phyloP scores from a whole-genome alignment of 2,329 filamentous ascomycete species.

The Aspergillus hortae region DNA sequence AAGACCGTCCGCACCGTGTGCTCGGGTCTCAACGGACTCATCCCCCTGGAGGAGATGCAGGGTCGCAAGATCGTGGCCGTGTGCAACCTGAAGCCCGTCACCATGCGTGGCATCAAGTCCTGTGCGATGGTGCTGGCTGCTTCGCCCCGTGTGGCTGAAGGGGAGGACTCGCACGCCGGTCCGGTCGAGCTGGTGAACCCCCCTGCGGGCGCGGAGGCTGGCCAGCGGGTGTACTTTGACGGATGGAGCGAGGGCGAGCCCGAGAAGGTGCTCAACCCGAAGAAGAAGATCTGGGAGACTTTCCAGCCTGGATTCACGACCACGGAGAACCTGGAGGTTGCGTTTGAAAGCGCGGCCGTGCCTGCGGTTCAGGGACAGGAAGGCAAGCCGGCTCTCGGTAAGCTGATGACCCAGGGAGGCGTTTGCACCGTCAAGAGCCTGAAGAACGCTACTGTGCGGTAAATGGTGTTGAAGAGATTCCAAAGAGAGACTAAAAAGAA shows the following conservation, averaged over 20 bases:
- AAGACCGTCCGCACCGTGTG: slow-evolving; percentile 92
- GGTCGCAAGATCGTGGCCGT: slow-evolving; percentile 91
- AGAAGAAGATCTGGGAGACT: slow-evolving; percentile 99
- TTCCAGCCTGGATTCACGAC: slow-evolving; percentile 97
- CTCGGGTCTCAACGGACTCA: slow-evolving; percentile 88
- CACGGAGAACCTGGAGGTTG: slow-evolving; percentile 74
- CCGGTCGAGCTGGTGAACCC: slow-evolving; percentile 90
- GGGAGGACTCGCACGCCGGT: slow-evolving; percentile 79
- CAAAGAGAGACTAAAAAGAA: slow-evolving; percentile 11
- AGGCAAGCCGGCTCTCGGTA: slow-evolving; percentile 53
- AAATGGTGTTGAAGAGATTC: slow-evolving; percentile 28
- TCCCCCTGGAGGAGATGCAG: slow-evolving; percentile 96
- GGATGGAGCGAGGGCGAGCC: slow-evolving; percentile 84
- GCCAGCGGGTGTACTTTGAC: slow-evolving; percentile 88
- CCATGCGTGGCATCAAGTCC: slow-evolving; percentile 87
- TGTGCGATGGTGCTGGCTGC: slow-evolving; percentile 92
- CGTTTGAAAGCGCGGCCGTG: slow-evolving; percentile 75
- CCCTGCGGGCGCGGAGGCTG: slow-evolving; percentile 72
- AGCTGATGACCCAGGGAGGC: slow-evolving; percentile 74
- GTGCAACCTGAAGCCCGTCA: slow-evolving; percentile 97
- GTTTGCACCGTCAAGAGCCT: slow-evolving; percentile 80
- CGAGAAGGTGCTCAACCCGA: slow-evolving; percentile 90
- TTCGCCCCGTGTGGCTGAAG: slow-evolving; percentile 76
- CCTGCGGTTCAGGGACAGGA: slow-evolving; percentile 69
- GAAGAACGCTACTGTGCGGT: slow-evolving; percentile 78